phyloP scores from a whole-genome alignment of 352 stramenopile genomes.

The Globisporangium apiculatum region DNA sequence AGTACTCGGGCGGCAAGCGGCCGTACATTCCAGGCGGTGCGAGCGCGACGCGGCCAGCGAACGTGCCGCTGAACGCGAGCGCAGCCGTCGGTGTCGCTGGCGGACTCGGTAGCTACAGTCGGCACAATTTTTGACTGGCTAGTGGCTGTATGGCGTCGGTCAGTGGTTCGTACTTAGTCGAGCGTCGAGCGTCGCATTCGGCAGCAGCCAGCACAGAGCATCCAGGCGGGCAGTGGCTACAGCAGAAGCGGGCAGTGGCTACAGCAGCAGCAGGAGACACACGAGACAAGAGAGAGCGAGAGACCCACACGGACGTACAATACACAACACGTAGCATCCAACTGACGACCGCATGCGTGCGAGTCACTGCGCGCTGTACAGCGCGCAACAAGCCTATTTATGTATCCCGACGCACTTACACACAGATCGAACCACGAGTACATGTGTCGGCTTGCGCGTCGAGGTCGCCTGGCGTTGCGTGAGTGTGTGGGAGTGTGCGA shows the following conservation, averaged over 20 bases:
- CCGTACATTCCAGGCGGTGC: constrained; percentile 35
- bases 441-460: too few species aligned
- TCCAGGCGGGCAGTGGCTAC: too few species aligned
- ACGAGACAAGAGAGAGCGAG: too few species aligned
- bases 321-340: too few species aligned
- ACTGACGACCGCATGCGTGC: too few species aligned
- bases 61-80: constrained; percentile 28
- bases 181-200: background rate
- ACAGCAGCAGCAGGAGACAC: too few species aligned
- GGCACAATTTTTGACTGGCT: constrained; percentile 63
- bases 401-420: constrained; percentile 18
- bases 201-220: constrained; percentile 2
- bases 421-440: too few species aligned
- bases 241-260: too few species aligned
- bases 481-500: background rate
- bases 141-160: background rate
- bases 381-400: constrained; percentile 38
- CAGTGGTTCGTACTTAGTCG: background rate
- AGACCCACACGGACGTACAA: too few species aligned
- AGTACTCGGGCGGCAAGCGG: constrained; percentile 48
- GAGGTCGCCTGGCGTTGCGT: background rate
- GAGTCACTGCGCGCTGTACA: constrained; percentile 2
- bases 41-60: constrained; percentile 11
- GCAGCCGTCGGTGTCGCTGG: constrained; percentile 43
- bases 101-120: constrained; percentile 52